Percentiles rank a stretch among this genome's conserved stretches.
Conservation (phyloP, 164 flowering plant genomes). For the Platanus orientalis region DNA sequence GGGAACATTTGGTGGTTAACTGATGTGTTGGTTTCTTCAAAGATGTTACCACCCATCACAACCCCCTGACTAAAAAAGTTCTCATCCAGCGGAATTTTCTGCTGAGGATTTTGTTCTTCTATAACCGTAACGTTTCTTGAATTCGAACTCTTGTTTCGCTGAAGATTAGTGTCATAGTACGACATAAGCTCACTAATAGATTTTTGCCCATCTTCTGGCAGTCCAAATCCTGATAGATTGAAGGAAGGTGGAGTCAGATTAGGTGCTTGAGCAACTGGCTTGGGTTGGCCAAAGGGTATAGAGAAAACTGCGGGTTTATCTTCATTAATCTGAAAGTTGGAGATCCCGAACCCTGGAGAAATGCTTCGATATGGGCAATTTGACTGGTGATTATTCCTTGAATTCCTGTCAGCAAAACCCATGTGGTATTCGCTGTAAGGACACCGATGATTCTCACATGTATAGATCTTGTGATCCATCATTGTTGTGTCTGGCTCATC, state of each 20-base stretch:
- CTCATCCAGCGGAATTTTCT: conserved; percentile 32
- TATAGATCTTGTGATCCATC: conserved; percentile 37
- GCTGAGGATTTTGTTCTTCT: conserved; percentile 30
- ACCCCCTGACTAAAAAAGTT: no score
- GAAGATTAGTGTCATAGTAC: conserved; percentile 48
- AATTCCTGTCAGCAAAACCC: conserved; percentile 42
- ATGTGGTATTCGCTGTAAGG: conserved; percentile 40
- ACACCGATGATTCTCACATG: conserved; percentile 43
- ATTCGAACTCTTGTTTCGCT: conserved; percentile 25
- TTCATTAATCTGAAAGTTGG: conserved; percentile 24
- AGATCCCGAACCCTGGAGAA: conserved; percentile 19
- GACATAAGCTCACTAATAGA: conserved; percentile 62
- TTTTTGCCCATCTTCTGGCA: conserved; percentile 68
- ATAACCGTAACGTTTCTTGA: conserved; percentile 12
- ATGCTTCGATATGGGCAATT: conserved; percentile 33
- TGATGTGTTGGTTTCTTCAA: conserved; percentile 28
- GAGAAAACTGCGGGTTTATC: conserved; percentile 30
- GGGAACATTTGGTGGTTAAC: conserved; percentile 27
- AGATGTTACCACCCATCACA: conserved; percentile 27
- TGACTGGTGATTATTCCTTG: conserved; percentile 55
- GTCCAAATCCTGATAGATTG: conserved; percentile 42
- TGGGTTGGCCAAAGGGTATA: conserved; percentile 33
- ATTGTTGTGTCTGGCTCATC: conserved; percentile 24
- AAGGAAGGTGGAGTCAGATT: conserved; percentile 21
- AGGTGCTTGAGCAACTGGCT: conserved; percentile 16